Evolutionary conservation across 78 protist species (phyloP).

Genomic region (Isochrysis galbana): DNA sequence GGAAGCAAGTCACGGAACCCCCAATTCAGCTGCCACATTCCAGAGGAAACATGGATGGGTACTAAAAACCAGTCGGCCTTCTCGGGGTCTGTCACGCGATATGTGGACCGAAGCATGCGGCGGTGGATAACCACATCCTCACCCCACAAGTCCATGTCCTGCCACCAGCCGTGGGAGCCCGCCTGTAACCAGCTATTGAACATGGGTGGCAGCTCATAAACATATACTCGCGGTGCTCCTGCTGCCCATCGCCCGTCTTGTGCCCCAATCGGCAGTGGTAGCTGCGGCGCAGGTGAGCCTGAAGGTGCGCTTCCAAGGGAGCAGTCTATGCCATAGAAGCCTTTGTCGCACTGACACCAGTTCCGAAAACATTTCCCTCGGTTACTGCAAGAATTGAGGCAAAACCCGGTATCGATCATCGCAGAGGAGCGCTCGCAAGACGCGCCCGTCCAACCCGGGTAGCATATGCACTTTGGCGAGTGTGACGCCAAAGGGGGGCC

Average conservation of each 20-base stretch:
- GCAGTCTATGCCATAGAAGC: conserved; percentile 8
- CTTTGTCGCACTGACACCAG: not conserved
- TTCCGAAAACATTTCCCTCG: not conserved
- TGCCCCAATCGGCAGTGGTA: not conserved
- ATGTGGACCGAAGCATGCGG: not conserved
- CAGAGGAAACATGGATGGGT: not conserved
- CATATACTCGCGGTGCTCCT: not conserved
- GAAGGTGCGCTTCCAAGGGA: not conserved
- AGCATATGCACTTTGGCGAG: not conserved
- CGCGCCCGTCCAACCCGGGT: not conserved
- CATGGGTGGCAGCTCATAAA: not conserved
- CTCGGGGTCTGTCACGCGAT: not conserved
- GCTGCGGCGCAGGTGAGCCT: not conserved
- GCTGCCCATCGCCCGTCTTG: not conserved
- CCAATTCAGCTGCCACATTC: not conserved
- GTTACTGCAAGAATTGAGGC: not conserved
- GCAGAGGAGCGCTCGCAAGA: not conserved
- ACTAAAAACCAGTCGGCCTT: not conserved
- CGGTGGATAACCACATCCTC: conserved; percentile 9
- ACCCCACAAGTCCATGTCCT: conserved; percentile 19
- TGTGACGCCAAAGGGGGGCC: not conserved
- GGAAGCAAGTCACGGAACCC: not conserved
- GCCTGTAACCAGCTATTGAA: not conserved
- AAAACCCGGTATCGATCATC: not conserved
- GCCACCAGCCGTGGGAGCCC: not conserved